Evolutionary conservation across 1,284 basidiomycete genomes (phyloP), one percentile per base, ranked within the genome.

Genomic region (Cryptococcus floricola): DNA sequence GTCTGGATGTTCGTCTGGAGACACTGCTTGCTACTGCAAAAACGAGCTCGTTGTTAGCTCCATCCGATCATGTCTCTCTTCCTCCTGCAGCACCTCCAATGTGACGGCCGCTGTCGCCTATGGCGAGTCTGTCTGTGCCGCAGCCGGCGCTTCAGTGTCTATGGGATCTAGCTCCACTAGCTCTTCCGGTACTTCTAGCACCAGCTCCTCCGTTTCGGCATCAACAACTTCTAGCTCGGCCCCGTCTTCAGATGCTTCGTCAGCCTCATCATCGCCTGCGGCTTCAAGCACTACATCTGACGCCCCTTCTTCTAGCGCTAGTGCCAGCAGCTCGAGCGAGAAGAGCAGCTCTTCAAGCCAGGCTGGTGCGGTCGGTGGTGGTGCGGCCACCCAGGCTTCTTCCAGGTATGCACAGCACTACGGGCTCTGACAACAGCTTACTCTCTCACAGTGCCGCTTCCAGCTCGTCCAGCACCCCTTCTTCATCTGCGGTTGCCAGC

Each of bases 11-110:
- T 28, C 53, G 39, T 48, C 54, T 38, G 57, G 57, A 19, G 53
- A 57, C 52, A 57, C 59, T 27, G 49, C 55, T n/a, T 62, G 60
- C 50, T 62, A 59, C 48, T 62, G 60, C 43, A 58, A 41, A 19
- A 47, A 53, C 34, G 43, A 45, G 9, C 38, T 56, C 25, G 51
- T 57, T 27, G 53, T 54, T 31, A 54, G 50, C 16, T 62, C 46
- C 23, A 46, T 62, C 13, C 43, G 52, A 57, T 59, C 57, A 16
- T 62, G 60, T 55, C 52, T 62, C 18, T 46, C 48, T 19, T 47
- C 60, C 13, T 51, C 47, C 28, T 62, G 60, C 39, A 54, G 48
- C 25, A 59, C 60, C 27, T 23, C 53, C 31, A 52, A 62, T 28
- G 48, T 55, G 13, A 42, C 44, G 3, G 50, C 48, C 13, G 61